Evolutionary conservation across 2,329 filamentous ascomycete genomes (phyloP), one percentile per base, ranked within the genome.

Genomic region (Aspergillus fijiensis): DNA sequence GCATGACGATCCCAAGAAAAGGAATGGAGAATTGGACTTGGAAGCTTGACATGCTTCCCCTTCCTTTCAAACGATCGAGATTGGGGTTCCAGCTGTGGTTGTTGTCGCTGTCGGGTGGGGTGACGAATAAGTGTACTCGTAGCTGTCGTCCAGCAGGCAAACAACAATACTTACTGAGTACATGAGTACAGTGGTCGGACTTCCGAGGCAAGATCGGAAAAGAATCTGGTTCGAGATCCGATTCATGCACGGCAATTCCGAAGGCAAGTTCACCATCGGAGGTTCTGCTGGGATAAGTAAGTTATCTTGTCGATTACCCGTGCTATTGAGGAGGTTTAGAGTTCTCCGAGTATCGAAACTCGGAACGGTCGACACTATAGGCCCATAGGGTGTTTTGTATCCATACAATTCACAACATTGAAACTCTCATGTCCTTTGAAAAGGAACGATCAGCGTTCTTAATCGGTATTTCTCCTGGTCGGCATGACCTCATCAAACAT

Each of bases 401-500:
- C 6, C 16, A 35, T 45, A 45, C 16, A 16, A 19, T 19, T 16
- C 39, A 45, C 16, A 45, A 45, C 39, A 1, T 45, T 2, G 39
- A 10, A 5, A 7, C 23, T n/a, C 11, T 39, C 14, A 14, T 42
- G 10, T 42, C 16, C 6, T 35, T 35, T 35, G 7, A 45, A 35
- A 10, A 55, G 53, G 21, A 39, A 55, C 14, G 53, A 49, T 49
- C 53, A 35, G 48, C 53, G n/a, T 16, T 19, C 16, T 19, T 27
- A 31, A 45, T 47, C 53, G n/a, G n/a, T 42, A 33, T 35, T 45
- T 23, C 23, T 7, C 16, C 35, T 39, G 6, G 56, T 47, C 27
- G 35, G 35, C 25, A 51, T 58, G 56, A 58, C 56, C 39, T 47
- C 49, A 58, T 51, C 14, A 14, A 29, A 53, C 23, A 25, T 50